phyloP scores from a whole-genome alignment of 768 basidiomycete species.

The Mycena amicta region DNA sequence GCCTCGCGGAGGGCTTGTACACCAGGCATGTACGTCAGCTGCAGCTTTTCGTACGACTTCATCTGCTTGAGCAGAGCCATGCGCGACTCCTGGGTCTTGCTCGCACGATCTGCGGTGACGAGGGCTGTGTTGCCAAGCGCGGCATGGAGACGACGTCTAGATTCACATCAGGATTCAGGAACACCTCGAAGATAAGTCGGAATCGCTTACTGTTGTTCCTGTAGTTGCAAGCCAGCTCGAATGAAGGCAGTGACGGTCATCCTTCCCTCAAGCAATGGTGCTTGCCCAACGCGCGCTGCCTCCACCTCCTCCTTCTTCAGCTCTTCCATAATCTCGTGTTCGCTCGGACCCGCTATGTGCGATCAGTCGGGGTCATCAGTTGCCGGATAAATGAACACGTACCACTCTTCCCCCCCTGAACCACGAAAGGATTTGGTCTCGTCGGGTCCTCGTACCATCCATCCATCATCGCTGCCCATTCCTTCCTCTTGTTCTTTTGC shows the following conservation, averaged over 20 bases:
- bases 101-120: background rate
- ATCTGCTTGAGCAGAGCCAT: conserved; percentile 4
- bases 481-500: background rate
- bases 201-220: background rate
- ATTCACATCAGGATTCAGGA: background rate
- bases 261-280: background rate
- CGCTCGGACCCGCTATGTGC: background rate
- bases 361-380: background rate
- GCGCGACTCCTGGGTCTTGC: conserved; percentile 11
- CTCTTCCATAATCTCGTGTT: background rate
- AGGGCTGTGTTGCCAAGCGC: background rate
- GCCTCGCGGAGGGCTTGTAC: background rate
- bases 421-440: background rate
- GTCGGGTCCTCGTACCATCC: background rate
- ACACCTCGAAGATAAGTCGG: background rate
- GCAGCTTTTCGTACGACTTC: background rate
- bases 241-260: background rate
- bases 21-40: conserved; percentile 5
- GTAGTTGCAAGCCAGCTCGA: background rate
- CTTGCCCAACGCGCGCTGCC: background rate
- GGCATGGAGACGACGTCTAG: background rate
- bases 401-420: background rate
- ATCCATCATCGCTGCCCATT: background rate
- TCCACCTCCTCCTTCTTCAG: too few relatives aligned
- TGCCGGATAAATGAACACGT: background rate